Conservation (phyloP, 768 basidiomycete species). For the Tubosaeta sp. region DNA sequence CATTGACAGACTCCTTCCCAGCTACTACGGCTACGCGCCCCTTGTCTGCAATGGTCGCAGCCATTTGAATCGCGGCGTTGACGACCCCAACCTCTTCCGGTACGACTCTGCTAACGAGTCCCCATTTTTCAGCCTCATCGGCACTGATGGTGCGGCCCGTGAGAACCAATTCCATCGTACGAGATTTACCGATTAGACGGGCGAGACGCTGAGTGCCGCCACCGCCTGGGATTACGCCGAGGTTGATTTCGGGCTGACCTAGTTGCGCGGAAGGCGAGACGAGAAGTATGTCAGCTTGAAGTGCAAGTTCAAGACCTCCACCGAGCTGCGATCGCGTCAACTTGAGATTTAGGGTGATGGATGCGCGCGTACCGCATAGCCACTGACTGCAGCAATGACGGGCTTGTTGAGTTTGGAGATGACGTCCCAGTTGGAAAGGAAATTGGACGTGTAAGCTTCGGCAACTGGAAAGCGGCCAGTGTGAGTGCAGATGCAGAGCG, state of each 20-base stretch:
- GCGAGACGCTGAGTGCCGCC: constrained; percentile 93
- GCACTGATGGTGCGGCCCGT: constrained; percentile 83
- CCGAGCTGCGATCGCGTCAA: constrained; percentile 62
- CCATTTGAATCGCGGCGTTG: constrained; percentile 81
- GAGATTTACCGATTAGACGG: constrained; percentile 82
- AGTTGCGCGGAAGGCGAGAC: constrained; percentile 88
- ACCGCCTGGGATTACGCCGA: constrained; percentile 92
- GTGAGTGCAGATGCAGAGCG: not conserved
- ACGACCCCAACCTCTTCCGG: constrained; percentile 77
- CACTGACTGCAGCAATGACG: constrained; percentile 93
- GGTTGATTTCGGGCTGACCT: constrained; percentile 94
- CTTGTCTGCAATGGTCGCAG: constrained; percentile 73
- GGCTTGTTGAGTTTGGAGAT: constrained; percentile 80
- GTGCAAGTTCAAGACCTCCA: constrained; percentile 93
- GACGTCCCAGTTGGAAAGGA: constrained; percentile 79
- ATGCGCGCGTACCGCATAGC: constrained; percentile 69
- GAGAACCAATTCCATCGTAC: constrained; percentile 90
- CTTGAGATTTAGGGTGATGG: not conserved
- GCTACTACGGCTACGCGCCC: constrained; percentile 81
- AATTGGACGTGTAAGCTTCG: constrained; percentile 84
- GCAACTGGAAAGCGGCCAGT: constrained; percentile 44
- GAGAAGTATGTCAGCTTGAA: constrained; percentile 95
- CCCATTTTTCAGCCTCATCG: constrained; percentile 81
- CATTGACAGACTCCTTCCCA: constrained; percentile 92
- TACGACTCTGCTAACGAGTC: constrained; percentile 80